Conservation (phyloP, 108 stramenopile species). For the Fistulifera pelliculosa region DNA sequence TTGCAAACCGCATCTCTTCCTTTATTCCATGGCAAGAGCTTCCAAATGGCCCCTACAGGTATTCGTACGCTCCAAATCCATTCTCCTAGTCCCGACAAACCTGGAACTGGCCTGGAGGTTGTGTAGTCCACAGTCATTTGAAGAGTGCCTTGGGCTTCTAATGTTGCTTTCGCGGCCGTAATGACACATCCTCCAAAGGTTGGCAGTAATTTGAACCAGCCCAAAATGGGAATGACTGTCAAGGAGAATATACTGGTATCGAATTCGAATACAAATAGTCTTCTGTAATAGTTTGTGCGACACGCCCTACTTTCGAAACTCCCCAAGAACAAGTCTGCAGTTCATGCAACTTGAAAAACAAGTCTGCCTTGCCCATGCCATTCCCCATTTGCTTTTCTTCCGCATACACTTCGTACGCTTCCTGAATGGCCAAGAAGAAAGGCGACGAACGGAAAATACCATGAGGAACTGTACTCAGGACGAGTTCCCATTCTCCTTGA, state of each 20-base stretch:
- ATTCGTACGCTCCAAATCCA: constrained; percentile 81
- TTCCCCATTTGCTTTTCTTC: constrained; percentile 39
- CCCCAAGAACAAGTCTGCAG: constrained; percentile 92
- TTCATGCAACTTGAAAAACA: constrained; percentile 92
- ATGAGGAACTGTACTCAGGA: constrained; percentile 75
- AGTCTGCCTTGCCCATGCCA: constrained; percentile 52
- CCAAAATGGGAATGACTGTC: constrained; percentile 86
- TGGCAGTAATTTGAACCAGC: constrained; percentile 88
- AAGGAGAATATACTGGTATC: constrained; percentile 72
- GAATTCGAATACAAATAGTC: constrained; percentile 68
- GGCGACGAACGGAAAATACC: constrained; percentile 79
- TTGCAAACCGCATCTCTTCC: constrained; percentile 59
- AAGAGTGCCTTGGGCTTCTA: constrained; percentile 42
- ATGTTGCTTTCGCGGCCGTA: constrained; percentile 53
- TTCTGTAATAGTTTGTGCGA: constrained; percentile 61
- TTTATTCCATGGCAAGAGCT: constrained; percentile 82
- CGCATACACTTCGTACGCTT: constrained; percentile 63
- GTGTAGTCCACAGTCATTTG: constrained; percentile 83
- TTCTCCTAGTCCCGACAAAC: constrained; percentile 66
- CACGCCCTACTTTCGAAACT: constrained; percentile 75
- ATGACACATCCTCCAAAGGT: constrained; percentile 93
- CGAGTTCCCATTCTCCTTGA: constrained; percentile 81
- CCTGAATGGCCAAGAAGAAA: constrained; percentile 84
- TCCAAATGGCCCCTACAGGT: constrained; percentile 80
- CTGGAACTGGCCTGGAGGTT: constrained; percentile 63